Base-by-base conservation (phyloP, 23 red algal genomes). In the Gracilaria domingensis region DNA sequence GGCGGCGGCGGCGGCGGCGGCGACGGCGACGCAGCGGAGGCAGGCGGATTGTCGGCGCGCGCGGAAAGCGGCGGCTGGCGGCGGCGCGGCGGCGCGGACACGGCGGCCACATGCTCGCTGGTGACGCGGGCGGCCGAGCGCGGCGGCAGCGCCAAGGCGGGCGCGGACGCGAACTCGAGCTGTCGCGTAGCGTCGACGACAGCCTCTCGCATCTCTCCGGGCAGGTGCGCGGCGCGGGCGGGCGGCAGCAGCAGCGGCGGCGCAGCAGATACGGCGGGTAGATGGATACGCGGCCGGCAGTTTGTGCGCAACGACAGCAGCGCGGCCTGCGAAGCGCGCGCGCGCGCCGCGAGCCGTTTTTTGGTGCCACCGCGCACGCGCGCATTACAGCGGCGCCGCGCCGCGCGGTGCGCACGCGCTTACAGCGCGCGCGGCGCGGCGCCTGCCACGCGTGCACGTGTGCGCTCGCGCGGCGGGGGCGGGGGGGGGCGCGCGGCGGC, bases 101-200 rank as follows among this genome's bases (percentile, higher is more conserved):
- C 28, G 30, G 34, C 61, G 54, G 50, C 51, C n/a, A 47, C 35
- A 55, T 64, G 29, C 8, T 85, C 29, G 23, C 59, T 50, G 81
- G 60, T 49, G 81, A 85, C 45, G 47, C 45, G 29, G 21, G 60
- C 12, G 59, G 16, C 24, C 25, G 61, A 47, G 38, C 37, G 81
- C 18, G 45, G 36, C 36, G 36, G 81, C 12, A 85, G 61, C 51
- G 45, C 60, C 14, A 85, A 55, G 3, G 36, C 23, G 17, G 81
- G 81, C 13, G 81, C 61, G 0, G 81, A 85, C 30, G 81, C 81
- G 29, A 69, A 85, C 39, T 85, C 81, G 4, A 50, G 61, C 17
- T 20, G 61, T n/a, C 17, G 34, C 6, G 81, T 7, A 18, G 6
- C 51, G 51, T 55, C 72, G 0, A 49, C 33, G 8, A 60, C 9